Conservation (phyloP, 2,329 filamentous ascomycete genomes). For the Fusarium fujikuroi region DNA sequence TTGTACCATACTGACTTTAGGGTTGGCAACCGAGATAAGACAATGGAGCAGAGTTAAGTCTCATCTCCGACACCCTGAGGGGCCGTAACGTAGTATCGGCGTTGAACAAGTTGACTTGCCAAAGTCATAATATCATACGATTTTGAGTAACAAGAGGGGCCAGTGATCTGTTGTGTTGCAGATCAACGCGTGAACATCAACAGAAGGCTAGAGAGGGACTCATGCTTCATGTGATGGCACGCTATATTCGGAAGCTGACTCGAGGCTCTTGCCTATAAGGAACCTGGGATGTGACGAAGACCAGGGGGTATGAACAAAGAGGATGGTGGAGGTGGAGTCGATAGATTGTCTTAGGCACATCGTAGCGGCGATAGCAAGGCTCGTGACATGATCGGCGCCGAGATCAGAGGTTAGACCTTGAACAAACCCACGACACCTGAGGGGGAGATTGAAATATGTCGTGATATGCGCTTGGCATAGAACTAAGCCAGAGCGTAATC, state of each 20-base stretch:
- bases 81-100: conserved; percentile 15
- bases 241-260: conserved; percentile 30
- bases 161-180: conserved; percentile 28
- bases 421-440: conserved; percentile 9
- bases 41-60: conserved; percentile 23
- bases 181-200: conserved; percentile 23
- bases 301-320: conserved; percentile 15
- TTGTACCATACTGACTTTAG: conserved; percentile 8
- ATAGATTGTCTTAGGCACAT: conserved; percentile 22
- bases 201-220: conserved; percentile 14
- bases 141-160: conserved; percentile 12
- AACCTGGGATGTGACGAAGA: conserved; percentile 29
- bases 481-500: conserved; percentile 38
- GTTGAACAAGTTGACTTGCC: conserved; percentile 12
- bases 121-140: conserved; percentile 34
- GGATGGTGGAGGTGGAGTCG: conserved; percentile 32
- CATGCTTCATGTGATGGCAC: conserved; percentile 12
- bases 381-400: conserved; percentile 40
- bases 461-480: conserved; percentile 36
- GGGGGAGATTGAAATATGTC: conserved; percentile 33
- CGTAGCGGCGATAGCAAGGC: conserved; percentile 20
- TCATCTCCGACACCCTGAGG: conserved; percentile 33
- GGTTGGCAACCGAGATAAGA: conserved; percentile 36
- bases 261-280: conserved; percentile 21
- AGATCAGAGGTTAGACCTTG: conserved; percentile 31